Evolutionary conservation across 1,139 yeast genomes (phyloP).

Genomic region (Tardiomyces depauwii): DNA sequence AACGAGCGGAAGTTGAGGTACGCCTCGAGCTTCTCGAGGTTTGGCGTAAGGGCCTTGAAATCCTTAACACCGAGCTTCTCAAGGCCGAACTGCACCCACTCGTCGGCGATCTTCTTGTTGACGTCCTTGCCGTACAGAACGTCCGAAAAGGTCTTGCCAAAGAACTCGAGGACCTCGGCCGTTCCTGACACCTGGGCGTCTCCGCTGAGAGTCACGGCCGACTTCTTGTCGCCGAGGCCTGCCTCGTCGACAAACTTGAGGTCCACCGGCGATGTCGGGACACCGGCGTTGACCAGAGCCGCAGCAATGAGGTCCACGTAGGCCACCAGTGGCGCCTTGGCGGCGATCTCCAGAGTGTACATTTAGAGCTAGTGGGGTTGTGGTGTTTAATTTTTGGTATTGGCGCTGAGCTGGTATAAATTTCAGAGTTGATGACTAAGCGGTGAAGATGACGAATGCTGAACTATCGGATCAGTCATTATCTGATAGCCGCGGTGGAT

Average conservation of each 20-base stretch:
- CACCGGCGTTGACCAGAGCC: slow-evolving; percentile 50
- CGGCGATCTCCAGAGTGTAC: slow-evolving; percentile 50
- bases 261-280: slow-evolving; percentile 39
- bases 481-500: no score
- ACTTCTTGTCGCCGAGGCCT: slow-evolving; percentile 36
- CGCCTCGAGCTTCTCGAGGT: slow-evolving; percentile 70
- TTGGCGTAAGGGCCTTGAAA: slow-evolving; percentile 70
- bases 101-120: slow-evolving; percentile 18
- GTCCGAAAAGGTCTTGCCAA: slow-evolving; percentile 33
- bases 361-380: neutral
- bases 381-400: neutral
- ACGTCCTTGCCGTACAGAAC: slow-evolving; percentile 15
- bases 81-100: slow-evolving; percentile 63
- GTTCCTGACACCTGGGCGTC: slow-evolving; percentile 34
- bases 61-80: slow-evolving; percentile 69
- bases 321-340: slow-evolving; percentile 74
- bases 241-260: slow-evolving; percentile 42
- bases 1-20: slow-evolving; percentile 81
- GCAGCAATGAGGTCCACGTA: slow-evolving; percentile 77
- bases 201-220: slow-evolving; percentile 18
- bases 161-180: slow-evolving; percentile 33
- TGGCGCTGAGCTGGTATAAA: neutral
- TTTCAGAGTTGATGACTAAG: no score
- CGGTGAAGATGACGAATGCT: no score
- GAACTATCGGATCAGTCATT: no score